phyloP scores from a whole-genome alignment of 306 rosid species.

The Arachis stenosperma region DNA sequence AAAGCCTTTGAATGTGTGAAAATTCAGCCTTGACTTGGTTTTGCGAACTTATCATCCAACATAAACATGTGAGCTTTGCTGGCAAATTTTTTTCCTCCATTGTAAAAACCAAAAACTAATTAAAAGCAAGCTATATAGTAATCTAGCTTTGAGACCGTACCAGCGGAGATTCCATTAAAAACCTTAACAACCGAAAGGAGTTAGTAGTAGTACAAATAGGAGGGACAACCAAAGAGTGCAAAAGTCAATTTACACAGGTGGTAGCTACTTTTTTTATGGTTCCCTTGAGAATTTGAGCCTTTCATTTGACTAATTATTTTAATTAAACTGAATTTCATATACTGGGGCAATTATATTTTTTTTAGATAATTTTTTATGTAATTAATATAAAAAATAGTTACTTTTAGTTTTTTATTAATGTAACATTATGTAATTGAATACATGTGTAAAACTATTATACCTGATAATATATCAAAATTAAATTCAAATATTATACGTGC shows the following conservation, averaged over 20 bases:
- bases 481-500: too few relatives aligned
- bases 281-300: slow-evolving; percentile 37
- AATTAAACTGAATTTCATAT: too few relatives aligned
- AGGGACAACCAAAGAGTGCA: slow-evolving; percentile 28
- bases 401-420: too few relatives aligned
- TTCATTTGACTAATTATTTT: too few relatives aligned
- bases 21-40: slow-evolving; percentile 30
- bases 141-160: slow-evolving; percentile 13
- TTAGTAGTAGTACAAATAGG: neutral
- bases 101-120: neutral
- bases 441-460: too few relatives aligned
- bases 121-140: neutral
- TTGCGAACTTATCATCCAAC: slow-evolving; percentile 27
- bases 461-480: too few relatives aligned
- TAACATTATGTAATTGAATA: too few relatives aligned
- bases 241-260: slow-evolving; percentile 58
- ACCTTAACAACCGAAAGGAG: slow-evolving; percentile 21
- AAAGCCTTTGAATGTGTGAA: slow-evolving; percentile 34
- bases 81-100: slow-evolving; percentile 37
- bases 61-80: slow-evolving; percentile 49
- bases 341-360: too few relatives aligned
- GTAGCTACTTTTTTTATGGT: slow-evolving; percentile 41
- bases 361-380: too few relatives aligned
- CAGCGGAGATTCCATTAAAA: slow-evolving; percentile 38
- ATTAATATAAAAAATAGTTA: too few relatives aligned